Conservation (phyloP, 441 rosid genomes). For the Breynia disticha region DNA sequence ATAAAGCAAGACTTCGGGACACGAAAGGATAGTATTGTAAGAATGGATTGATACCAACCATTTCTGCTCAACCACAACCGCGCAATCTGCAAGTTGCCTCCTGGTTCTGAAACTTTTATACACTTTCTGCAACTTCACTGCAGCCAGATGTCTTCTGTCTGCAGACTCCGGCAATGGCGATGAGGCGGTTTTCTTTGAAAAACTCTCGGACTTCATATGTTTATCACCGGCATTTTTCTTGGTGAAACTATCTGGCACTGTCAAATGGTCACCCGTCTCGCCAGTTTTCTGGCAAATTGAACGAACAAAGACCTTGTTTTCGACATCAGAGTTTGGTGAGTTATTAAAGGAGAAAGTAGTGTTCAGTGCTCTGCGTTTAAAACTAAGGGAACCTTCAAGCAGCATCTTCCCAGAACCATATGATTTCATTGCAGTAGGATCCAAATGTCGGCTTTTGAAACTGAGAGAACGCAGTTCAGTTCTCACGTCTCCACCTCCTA, state of each 20-base stretch:
- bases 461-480: constrained; percentile 39
- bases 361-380: constrained; percentile 41
- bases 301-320: constrained; percentile 12
- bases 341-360: constrained; percentile 35
- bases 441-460: constrained; percentile 27
- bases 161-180: neutral
- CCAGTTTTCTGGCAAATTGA: constrained; percentile 16
- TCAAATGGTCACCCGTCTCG: no score
- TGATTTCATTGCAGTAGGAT: constrained; percentile 36
- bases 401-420: constrained; percentile 47
- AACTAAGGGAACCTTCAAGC: constrained; percentile 46
- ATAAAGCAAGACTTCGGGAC: neutral
- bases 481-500: constrained; percentile 21
- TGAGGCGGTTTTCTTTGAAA: constrained; percentile 18
- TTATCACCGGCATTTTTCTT: constrained; percentile 5
- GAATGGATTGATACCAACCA: constrained; percentile 31
- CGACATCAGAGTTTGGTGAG: constrained; percentile 18
- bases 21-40: neutral
- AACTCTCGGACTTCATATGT: constrained; percentile 13
- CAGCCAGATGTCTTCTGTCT: constrained; percentile 40
- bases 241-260: no score
- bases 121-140: constrained; percentile 74
- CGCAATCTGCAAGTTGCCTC: constrained; percentile 89
- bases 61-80: constrained; percentile 86
- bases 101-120: constrained; percentile 88